Percentiles rank a stretch among this genome's conserved stretches.
Conservation (phyloP, 2,329 filamentous ascomycete species). For the Epicoccum nigrum region DNA sequence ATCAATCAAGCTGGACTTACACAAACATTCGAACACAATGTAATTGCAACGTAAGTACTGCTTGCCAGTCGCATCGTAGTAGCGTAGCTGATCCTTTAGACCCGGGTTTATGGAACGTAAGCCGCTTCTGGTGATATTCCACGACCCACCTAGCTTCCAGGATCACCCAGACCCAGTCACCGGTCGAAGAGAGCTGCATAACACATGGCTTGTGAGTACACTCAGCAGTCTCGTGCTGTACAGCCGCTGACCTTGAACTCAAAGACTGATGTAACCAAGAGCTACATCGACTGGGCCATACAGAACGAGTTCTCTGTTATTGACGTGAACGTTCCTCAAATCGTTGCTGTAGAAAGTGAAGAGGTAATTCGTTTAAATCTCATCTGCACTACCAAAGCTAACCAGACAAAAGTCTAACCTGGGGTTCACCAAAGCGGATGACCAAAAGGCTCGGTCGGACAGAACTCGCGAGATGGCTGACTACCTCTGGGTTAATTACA, state of each 20-base stretch:
- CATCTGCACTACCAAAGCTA: not conserved
- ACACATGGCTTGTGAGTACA: slow-evolving; percentile 80
- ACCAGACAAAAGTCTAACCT: slow-evolving; percentile 23
- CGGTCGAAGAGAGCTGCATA: slow-evolving; percentile 78
- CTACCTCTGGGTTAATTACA: slow-evolving; percentile 97
- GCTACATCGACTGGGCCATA: slow-evolving; percentile 84
- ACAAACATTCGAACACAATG: slow-evolving; percentile 83
- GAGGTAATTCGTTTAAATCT: slow-evolving; percentile 54
- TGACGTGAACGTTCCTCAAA: slow-evolving; percentile 87
- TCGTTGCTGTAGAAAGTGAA: slow-evolving; percentile 64
- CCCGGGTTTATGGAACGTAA: slow-evolving; percentile 69
- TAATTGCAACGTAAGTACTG: slow-evolving; percentile 72
- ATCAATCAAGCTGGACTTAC: slow-evolving; percentile 76
- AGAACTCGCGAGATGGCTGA: slow-evolving; percentile 73
- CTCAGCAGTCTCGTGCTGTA: slow-evolving; percentile 37
- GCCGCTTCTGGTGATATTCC: slow-evolving; percentile 82
- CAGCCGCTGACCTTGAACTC: slow-evolving; percentile 50
- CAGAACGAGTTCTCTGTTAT: slow-evolving; percentile 81
- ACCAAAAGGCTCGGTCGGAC: slow-evolving; percentile 43
- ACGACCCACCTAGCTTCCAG: slow-evolving; percentile 71
- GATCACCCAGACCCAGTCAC: slow-evolving; percentile 58
- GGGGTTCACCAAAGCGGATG: slow-evolving; percentile 57
- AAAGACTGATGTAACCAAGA: slow-evolving; percentile 79
- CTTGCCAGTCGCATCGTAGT: not conserved
- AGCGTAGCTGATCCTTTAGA: slow-evolving; percentile 43